Evolutionary conservation across 2,329 filamentous ascomycete genomes (phyloP), one percentile per base, ranked within the genome.

Genomic region (Colletotrichum sp.): DNA sequence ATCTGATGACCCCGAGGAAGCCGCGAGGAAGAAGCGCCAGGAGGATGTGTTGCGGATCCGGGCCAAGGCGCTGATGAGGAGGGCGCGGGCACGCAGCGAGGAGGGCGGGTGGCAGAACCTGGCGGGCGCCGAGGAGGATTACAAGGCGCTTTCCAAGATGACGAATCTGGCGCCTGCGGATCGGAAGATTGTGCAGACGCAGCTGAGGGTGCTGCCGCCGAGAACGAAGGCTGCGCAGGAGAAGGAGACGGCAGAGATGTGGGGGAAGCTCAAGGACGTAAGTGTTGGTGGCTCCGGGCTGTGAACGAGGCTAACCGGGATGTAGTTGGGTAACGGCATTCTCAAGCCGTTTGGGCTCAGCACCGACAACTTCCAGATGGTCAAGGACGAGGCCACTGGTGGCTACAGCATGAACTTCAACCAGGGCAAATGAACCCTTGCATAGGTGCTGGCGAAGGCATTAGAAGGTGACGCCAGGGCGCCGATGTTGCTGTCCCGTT

Each of bases 381-480:
- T 94, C 32, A 95, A 98, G 84, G 96, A 98, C 81, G 94, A 96
- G 80, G 94, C 93, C 77, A 94, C 93, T 1, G 97, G 97, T 2
- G 96, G 96, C 0, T 98, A 98, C 85, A 98, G 94, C 84, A 94
- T 99, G 93, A 96, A 96, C 79, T 98, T 98, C 80, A 88, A 90
- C 56, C 89, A 91, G 80, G 68, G 71, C 4, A 36, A 73, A 52
- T 73, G 43, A 67, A 5, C n/a, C 4, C 4, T 58, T 18, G 21
- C 55, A 18, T 61, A 6, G 21, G 21, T 58, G 24, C 2, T 28
- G n/a, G 43, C 0, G n/a, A 8, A 9, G 38, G 5, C 1, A 1
- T 12, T 48, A 2, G 9, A 21, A 48, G 43, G n/a, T 48, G 1
- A n/a, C 18, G 5, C 18, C 6, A 7, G 6, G 43, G n/a, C 43